Conservation (phyloP, 2,329 filamentous ascomycete genomes). For the Fusarium concolor region DNA sequence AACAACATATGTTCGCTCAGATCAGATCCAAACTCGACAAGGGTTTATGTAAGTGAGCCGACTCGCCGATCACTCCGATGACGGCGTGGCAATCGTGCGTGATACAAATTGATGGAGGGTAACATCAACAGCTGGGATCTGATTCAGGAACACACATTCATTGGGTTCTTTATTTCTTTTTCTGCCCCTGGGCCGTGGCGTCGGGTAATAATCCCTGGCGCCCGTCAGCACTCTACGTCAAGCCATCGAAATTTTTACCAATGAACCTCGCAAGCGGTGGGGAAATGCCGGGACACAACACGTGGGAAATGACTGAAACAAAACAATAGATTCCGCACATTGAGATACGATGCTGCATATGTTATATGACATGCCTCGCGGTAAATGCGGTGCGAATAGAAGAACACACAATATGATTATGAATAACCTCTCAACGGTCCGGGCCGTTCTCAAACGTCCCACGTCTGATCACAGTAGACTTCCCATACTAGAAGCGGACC, state of each 20-base stretch:
- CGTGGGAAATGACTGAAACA: constrained; percentile 7
- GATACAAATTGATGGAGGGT: neutral
- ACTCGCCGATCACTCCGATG: neutral
- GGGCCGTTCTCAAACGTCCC: constrained; percentile 21
- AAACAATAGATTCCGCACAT: constrained; percentile 2
- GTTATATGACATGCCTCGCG: too few relatives aligned
- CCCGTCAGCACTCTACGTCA: constrained; percentile 19
- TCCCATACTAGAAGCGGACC: neutral
- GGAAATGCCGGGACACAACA: constrained; percentile 5
- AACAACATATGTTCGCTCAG: neutral
- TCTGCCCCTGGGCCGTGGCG: neutral
- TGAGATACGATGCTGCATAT: too few relatives aligned
- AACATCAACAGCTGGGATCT: neutral
- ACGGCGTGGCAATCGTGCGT: neutral
- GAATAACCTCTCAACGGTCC: constrained; percentile 21
- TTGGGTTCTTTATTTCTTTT: neutral
- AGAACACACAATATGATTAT: neutral
- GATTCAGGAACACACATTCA: neutral
- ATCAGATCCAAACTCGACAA: neutral
- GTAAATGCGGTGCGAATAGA: too few relatives aligned
- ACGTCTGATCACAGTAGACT: constrained; percentile 10
- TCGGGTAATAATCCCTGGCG: constrained; percentile 7
- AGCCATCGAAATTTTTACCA: neutral
- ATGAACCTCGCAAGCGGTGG: neutral
- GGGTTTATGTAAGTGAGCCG: constrained; percentile 7